Base-by-base conservation (phyloP, 2,329 filamentous ascomycete genomes). In the Exophiala calicioides region DNA sequence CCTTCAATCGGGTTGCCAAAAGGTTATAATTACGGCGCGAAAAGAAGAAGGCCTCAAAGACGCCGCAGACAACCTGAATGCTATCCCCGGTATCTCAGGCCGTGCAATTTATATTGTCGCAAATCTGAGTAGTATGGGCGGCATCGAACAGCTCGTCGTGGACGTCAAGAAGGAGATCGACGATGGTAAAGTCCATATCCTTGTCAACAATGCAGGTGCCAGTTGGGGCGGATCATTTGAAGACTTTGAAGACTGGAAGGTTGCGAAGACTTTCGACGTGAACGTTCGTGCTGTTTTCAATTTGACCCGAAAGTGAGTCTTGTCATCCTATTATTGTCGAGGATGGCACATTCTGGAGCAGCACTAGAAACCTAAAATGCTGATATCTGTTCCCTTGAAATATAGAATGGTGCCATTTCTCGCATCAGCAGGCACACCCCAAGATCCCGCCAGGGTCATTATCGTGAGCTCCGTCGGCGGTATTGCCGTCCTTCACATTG, bases 161-260 rank as follows among this genome's bases (percentile, higher is more conserved):
- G 39, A 32, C 1, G 12, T 21, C 9, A 18, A 32, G 23, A 31
- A 18, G 2, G 7, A n/a, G 16, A 5, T 42, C 16, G 5, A 10
- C 15, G 18, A 42, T 32, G 39, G 27, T 7, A 42, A 33, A 21
- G 15, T 42, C 31, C 19, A 47, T 20, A 39, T 47, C 52, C 1
- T 68, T 10, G 44, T 47, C 30, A 47, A 47, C 44, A 47, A 47
- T 27, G 44, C 44, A 5, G 41, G 12, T 10, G 33, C 33, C 24
- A 44, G 41, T 29, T 44, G 41, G 33, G 41, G 31, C 7, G 41
- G 41, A 16, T 12, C 23, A 4, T 45, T 27, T 21, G 21, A 45
- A 20, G 32, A 45, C 7, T 30, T 20, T 21, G 42, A 34, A 5
- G 39, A 42, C 26, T 42, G 39, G 39, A 42, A 42, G 19, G 15